Evolutionary conservation across 1,284 basidiomycete genomes (phyloP).

Genomic region (Apiotrichum gracile): DNA sequence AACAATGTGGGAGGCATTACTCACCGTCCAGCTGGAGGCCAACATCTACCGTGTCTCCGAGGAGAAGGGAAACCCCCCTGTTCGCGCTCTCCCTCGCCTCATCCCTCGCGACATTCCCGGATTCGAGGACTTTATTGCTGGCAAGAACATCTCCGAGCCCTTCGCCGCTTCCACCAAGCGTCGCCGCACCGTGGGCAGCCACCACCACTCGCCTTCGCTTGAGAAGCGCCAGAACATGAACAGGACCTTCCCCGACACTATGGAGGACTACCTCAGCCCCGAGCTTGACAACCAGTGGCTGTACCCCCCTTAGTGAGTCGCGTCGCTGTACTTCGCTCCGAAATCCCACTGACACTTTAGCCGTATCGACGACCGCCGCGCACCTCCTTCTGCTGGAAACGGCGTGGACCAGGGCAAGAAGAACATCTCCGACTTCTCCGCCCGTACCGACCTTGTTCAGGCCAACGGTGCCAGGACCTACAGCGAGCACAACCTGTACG

Average conservation of each 20-base stretch:
- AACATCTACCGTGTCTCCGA: slow-evolving; percentile 22
- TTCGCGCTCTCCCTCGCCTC: slow-evolving; percentile 11
- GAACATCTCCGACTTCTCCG: slow-evolving; percentile 31
- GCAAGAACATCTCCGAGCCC: slow-evolving; percentile 20
- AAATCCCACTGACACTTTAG: background rate
- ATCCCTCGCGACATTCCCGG: slow-evolving; percentile 13
- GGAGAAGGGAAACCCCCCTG: slow-evolving; percentile 17
- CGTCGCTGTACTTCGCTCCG: background rate
- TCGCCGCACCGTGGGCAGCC: background rate
- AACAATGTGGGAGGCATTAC: background rate
- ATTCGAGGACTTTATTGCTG: slow-evolving; percentile 11
- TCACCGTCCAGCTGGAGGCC: slow-evolving; percentile 17
- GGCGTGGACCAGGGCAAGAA: slow-evolving; percentile 14
- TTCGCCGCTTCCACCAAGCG: background rate
- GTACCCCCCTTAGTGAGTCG: slow-evolving; percentile 23
- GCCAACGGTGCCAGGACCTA: slow-evolving; percentile 61
- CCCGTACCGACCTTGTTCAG: slow-evolving; percentile 53
- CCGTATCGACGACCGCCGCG: slow-evolving; percentile 21
- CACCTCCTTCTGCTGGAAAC: slow-evolving; percentile 16
- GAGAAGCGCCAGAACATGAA: background rate
- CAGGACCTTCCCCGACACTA: background rate
- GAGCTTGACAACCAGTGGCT: slow-evolving; percentile 23
- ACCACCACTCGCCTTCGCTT: background rate
- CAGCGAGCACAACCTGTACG: slow-evolving; percentile 60
- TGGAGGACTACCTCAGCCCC: slow-evolving; percentile 19